Conservation (phyloP, 768 basidiomycete species). For the Tephrocybe sp. region DNA sequence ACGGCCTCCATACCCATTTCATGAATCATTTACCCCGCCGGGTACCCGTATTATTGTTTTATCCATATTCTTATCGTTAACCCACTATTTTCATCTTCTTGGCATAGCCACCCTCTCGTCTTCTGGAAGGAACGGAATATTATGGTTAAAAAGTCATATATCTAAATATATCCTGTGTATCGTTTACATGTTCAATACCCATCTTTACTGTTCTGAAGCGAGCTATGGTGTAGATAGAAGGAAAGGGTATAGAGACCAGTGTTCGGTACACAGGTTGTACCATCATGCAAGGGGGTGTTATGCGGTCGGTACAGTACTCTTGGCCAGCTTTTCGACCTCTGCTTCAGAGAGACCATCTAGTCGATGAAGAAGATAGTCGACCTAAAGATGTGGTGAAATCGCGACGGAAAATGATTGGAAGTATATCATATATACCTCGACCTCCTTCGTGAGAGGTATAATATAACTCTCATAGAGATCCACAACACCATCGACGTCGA, state of each 20-base stretch:
- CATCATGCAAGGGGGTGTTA: not conserved
- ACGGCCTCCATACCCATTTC: conserved; percentile 11
- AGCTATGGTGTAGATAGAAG: no score
- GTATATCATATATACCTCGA: conserved; percentile 70
- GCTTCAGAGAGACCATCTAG: conserved; percentile 82
- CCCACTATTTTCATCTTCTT: not conserved
- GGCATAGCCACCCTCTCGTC: conserved; percentile 5
- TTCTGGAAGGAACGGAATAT: conserved; percentile 16
- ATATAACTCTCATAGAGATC: conserved; percentile 94
- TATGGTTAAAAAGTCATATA: conserved; percentile 43
- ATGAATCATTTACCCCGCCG: conserved; percentile 12
- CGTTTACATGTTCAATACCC: conserved; percentile 7
- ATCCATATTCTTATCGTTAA: conserved; percentile 1
- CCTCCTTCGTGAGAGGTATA: conserved; percentile 96
- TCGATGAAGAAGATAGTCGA: conserved; percentile 92
- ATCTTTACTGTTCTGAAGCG: not conserved
- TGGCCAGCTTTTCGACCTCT: conserved; percentile 68
- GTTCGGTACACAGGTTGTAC: no score
- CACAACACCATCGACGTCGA: conserved; percentile 92
- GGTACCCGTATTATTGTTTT: conserved; percentile 9
- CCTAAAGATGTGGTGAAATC: conserved; percentile 43
- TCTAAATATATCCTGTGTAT: conserved; percentile 7
- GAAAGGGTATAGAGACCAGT: no score
- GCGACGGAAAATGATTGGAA: not conserved
- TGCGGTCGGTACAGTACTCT: not conserved